Evolutionary conservation across 1,139 yeast genomes (phyloP).

Genomic region (Debaryomyces sp.): DNA sequence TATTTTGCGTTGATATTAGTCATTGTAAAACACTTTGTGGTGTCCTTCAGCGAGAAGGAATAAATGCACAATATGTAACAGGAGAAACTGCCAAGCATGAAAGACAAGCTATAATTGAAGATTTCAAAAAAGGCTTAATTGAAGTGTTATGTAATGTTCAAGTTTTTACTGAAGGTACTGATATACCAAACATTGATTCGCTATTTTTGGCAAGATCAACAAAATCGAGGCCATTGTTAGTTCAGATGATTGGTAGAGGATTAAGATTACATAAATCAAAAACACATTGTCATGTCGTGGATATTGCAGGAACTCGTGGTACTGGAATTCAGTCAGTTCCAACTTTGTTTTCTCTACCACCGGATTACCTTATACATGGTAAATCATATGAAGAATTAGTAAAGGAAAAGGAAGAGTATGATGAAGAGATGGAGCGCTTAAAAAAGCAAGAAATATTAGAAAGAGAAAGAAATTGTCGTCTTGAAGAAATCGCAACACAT

Average conservation of each 20-base stretch:
- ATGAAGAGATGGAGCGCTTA: constrained; percentile 14
- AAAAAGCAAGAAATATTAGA: constrained; percentile 19
- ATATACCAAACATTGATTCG: constrained; percentile 87
- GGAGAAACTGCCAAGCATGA: constrained; percentile 60
- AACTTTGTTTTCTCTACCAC: constrained; percentile 50
- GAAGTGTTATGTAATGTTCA: constrained; percentile 86
- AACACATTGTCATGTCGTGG: constrained; percentile 70
- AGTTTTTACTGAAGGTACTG: constrained; percentile 94
- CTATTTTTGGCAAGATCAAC: constrained; percentile 83
- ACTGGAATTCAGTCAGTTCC: constrained; percentile 67
- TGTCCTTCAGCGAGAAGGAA: constrained; percentile 57
- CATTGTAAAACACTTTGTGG: constrained; percentile 65
- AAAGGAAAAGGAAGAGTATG: constrained; percentile 25
- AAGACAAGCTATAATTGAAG: constrained; percentile 55
- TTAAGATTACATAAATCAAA: constrained; percentile 66
- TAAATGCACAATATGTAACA: constrained; percentile 75
- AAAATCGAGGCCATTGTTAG: constrained; percentile 64
- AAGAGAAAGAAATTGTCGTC: constrained; percentile 19
- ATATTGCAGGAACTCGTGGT: constrained; percentile 66
- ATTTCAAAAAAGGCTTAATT: constrained; percentile 62
- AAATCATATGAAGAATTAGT: constrained; percentile 30
- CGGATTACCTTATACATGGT: constrained; percentile 33
- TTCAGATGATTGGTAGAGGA: constrained; percentile 95
- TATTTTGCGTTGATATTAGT: constrained; percentile 75
- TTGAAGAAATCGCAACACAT: constrained; percentile 18